phyloP scores from a whole-genome alignment of 2,329 filamentous ascomycete species.

The Ophiostoma himal-ulmi region DNA sequence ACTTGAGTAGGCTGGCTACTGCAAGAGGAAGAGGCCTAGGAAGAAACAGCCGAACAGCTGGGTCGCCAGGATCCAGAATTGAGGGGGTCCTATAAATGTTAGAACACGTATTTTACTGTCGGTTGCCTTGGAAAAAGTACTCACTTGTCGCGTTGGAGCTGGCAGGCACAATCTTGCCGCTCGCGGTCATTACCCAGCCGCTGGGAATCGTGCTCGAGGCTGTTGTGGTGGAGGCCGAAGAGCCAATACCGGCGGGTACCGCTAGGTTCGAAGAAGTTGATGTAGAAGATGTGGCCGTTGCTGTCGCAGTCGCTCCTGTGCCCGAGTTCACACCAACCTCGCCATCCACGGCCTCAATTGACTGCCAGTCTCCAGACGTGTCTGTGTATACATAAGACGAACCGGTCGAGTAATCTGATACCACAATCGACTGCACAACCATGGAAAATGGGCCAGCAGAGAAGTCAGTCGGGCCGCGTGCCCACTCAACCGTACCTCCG shows the following conservation, averaged over 20 bases:
- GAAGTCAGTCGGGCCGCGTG: constrained; percentile 80
- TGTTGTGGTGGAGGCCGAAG: constrained; percentile 43
- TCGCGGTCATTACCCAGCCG: constrained; percentile 73
- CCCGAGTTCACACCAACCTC: constrained; percentile 63
- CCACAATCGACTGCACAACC: constrained; percentile 67
- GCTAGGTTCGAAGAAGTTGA: constrained; percentile 29
- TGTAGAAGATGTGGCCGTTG: constrained; percentile 50
- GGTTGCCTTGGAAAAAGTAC: neutral
- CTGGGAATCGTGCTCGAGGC: constrained; percentile 57
- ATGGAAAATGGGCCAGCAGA: constrained; percentile 77
- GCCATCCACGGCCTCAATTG: constrained; percentile 76
- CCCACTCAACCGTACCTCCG: constrained; percentile 82
- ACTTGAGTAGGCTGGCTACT: neutral
- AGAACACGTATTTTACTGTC: neutral
- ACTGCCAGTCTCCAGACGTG: constrained; percentile 69
- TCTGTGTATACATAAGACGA: constrained; percentile 77
- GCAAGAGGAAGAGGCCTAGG: constrained; percentile 19
- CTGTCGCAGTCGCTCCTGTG: constrained; percentile 45
- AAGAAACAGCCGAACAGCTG: constrained; percentile 42
- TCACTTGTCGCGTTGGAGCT: constrained; percentile 47
- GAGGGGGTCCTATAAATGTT: constrained; percentile 33
- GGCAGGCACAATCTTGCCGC: constrained; percentile 72
- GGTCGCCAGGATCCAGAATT: constrained; percentile 45
- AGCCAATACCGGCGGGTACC: constrained; percentile 8
- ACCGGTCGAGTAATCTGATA: constrained; percentile 92